Percentiles rank a stretch among this genome's conserved stretches.
Evolutionary conservation across 768 basidiomycete species (phyloP).

Genomic region (Ramaria rubella): DNA sequence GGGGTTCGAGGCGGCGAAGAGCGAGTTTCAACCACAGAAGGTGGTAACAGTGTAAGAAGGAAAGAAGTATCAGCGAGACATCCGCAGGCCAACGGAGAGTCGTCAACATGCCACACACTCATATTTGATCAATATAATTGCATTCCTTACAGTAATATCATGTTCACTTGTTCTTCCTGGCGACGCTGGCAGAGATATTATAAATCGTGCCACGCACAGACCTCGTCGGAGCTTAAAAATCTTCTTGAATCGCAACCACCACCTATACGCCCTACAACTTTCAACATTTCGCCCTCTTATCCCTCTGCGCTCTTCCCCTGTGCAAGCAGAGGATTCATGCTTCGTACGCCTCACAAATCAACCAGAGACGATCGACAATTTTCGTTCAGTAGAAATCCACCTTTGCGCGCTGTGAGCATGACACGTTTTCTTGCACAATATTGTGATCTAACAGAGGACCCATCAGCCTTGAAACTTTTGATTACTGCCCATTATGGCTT

Average conservation of each 20-base stretch:
- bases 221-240: not conserved
- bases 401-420: conserved; percentile 30
- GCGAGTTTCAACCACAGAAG: conserved; percentile 6
- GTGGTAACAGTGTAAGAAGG: not conserved
- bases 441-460: not conserved
- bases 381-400: conserved; percentile 29
- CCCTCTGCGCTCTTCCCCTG: conserved; percentile 43
- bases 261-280: not conserved
- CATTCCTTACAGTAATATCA: not conserved
- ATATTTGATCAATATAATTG: not conserved
- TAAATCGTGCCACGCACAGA: not conserved
- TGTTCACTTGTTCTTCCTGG: not conserved
- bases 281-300: not conserved
- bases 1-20: conserved; percentile 12
- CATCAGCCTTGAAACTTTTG: conserved; percentile 49
- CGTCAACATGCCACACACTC: not conserved
- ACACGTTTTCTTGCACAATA: not conserved
- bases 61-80: not conserved
- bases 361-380: conserved; percentile 56
- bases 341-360: conserved; percentile 80
- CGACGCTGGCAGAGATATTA: not conserved
- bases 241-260: not conserved
- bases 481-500: conserved; percentile 70
- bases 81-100: not conserved
- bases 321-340: conserved; percentile 77